Conservation (phyloP, 306 rosid genomes). For the Arachis stenosperma region DNA sequence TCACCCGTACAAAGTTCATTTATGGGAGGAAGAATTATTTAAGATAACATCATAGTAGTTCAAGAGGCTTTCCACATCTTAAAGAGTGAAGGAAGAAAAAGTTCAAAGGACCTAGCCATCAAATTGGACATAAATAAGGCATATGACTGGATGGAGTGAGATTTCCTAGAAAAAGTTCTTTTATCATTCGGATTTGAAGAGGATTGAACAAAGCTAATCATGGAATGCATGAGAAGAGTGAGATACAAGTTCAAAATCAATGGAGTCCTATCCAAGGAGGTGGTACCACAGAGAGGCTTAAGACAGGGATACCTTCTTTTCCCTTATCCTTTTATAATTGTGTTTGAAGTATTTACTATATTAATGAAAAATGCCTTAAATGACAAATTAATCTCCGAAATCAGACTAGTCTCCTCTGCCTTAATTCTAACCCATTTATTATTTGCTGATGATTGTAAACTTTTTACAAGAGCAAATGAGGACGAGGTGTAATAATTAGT, state of each 20-base stretch:
- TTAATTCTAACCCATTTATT: background rate
- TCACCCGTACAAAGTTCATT: background rate
- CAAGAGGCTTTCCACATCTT: background rate
- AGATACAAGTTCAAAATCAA: background rate
- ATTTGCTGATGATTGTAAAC: background rate
- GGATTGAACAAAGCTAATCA: background rate
- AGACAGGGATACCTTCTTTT: background rate
- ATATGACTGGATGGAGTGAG: background rate
- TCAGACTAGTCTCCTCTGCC: background rate
- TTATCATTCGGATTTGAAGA: background rate
- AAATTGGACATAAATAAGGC: background rate
- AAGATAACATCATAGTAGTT: background rate
- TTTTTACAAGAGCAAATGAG: background rate
- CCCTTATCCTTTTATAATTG: background rate
- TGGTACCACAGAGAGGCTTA: background rate
- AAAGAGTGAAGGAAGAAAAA: background rate
- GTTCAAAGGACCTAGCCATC: background rate
- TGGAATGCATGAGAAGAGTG: background rate
- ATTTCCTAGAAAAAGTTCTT: background rate
- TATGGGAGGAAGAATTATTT: background rate
- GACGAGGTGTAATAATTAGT: background rate
- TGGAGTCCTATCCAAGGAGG: rapidly evolving
- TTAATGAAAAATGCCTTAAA: background rate
- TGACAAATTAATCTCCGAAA: background rate
- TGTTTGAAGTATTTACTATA: background rate